These are phyloP conservation scores for Naganishia onofrii DNA, from an alignment of 768 basidiomycete genomes.

Conservation along the genomic window DNA sequence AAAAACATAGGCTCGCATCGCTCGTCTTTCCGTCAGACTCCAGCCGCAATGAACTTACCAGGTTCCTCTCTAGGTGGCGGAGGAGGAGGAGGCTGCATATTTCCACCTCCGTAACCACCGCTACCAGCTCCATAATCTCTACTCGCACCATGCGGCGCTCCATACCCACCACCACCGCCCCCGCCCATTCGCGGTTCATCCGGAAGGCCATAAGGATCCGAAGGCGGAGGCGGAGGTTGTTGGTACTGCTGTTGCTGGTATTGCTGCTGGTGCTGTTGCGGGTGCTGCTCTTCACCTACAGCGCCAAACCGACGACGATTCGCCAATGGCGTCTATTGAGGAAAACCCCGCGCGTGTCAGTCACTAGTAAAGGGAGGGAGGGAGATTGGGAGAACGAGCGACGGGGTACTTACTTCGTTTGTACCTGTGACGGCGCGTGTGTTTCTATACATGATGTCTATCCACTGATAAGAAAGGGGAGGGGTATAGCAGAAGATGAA, in stretches of 20 bases:
- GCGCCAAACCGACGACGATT: slow-evolving; percentile 88
- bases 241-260: no score
- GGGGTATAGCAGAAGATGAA: no score
- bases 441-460: slow-evolving; percentile 26
- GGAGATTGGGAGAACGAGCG: no score
- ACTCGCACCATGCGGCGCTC: slow-evolving; percentile 37
- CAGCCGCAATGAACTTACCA: slow-evolving; percentile 63
- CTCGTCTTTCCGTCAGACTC: background rate
- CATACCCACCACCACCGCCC: background rate
- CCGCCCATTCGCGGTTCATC: slow-evolving; percentile 31
- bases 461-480: background rate
- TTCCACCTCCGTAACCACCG: slow-evolving; percentile 42
- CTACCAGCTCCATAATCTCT: slow-evolving; percentile 37
- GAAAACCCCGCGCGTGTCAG: slow-evolving; percentile 40
- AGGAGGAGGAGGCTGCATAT: slow-evolving; percentile 60
- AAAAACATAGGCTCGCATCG: background rate
- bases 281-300: slow-evolving; percentile 72
- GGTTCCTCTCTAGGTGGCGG: slow-evolving; percentile 66
- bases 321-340: slow-evolving; percentile 67
- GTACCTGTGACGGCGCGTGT: slow-evolving; percentile 74
- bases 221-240: slow-evolving; percentile 73
- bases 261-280: slow-evolving; percentile 39
- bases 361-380: slow-evolving; percentile 32
- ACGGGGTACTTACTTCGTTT: slow-evolving; percentile 66
- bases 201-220: slow-evolving; percentile 43